A percentile compares a stretch with the other conserved stretches of the same genome.
phyloP scores from a whole-genome alignment of 176 grass and related monocot genomes.

The Triticum urartu region DNA sequence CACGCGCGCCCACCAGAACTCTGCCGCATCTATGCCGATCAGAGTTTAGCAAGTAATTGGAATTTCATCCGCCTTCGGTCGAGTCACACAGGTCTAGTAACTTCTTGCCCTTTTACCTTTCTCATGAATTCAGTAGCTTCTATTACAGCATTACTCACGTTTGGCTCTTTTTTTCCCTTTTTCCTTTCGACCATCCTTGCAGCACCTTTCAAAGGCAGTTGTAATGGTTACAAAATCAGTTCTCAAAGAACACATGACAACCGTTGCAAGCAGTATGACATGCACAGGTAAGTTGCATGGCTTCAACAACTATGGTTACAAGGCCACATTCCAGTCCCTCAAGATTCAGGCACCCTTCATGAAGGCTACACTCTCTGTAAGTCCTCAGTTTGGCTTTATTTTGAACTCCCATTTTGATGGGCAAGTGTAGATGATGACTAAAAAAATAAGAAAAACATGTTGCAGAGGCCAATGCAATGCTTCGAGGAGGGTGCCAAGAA shows the following conservation, averaged over 20 bases:
- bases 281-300: slow-evolving; percentile 55
- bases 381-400: neutral
- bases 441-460: slow-evolving; percentile 21
- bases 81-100: slow-evolving; percentile 39
- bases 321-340: slow-evolving; percentile 44
- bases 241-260: slow-evolving; percentile 48
- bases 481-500: slow-evolving; percentile 63
- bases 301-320: slow-evolving; percentile 51
- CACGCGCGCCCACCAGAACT: too few species aligned
- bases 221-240: slow-evolving; percentile 54
- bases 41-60: slow-evolving; percentile 46
- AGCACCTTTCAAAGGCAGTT: slow-evolving; percentile 53
- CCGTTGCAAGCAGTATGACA: slow-evolving; percentile 63
- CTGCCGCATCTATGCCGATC: too few species aligned
- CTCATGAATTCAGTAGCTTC: slow-evolving; percentile 21
- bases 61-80: slow-evolving; percentile 44
- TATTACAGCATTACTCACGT: slow-evolving; percentile 3
- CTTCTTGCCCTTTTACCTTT: slow-evolving; percentile 9
- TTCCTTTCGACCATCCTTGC: neutral
- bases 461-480: slow-evolving; percentile 48
- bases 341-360: slow-evolving; percentile 64
- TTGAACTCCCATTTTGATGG: slow-evolving; percentile 19
- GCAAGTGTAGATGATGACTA: neutral
- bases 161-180: neutral
- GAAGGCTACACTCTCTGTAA: slow-evolving; percentile 57